These are phyloP conservation scores for Malus hybrid DNA, from an alignment of 331 rosid genomes.

Conservation along the genomic window DNA sequence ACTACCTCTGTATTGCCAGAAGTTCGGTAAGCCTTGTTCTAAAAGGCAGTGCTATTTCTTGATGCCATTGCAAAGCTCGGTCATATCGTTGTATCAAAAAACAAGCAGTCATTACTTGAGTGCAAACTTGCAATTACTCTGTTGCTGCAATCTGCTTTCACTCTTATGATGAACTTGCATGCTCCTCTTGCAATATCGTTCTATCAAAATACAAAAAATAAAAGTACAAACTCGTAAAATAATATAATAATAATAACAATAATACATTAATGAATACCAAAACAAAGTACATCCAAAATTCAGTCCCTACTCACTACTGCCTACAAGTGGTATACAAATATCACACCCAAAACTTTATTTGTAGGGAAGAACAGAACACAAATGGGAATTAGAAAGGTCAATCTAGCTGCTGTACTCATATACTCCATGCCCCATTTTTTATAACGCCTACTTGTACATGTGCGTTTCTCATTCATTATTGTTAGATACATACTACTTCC, in stretches of 20 bases:
- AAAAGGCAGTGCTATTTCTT: background rate
- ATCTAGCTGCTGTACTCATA: slow-evolving; percentile 24
- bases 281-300: background rate
- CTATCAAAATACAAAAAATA: too few species aligned
- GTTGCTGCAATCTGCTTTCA: too few species aligned
- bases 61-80: background rate
- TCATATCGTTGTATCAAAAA: too few species aligned
- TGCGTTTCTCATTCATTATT: slow-evolving; percentile 24
- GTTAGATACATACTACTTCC: slow-evolving; percentile 4
- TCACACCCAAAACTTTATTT: slow-evolving; percentile 32
- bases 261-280: background rate
- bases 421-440: slow-evolving; percentile 31
- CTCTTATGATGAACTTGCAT: too few species aligned
- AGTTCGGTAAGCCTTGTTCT: background rate
- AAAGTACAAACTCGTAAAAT: background rate
- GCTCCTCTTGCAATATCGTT: too few species aligned
- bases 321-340: slow-evolving; percentile 16
- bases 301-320: slow-evolving; percentile 1
- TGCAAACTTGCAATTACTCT: too few species aligned
- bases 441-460: slow-evolving; percentile 25
- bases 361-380: slow-evolving; percentile 15
- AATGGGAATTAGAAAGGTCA: slow-evolving; percentile 27
- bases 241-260: background rate
- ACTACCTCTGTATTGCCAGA: background rate
- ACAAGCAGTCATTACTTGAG: too few species aligned